Conservation (phyloP, 345 rosid species). For the Pugionium cornutum region DNA sequence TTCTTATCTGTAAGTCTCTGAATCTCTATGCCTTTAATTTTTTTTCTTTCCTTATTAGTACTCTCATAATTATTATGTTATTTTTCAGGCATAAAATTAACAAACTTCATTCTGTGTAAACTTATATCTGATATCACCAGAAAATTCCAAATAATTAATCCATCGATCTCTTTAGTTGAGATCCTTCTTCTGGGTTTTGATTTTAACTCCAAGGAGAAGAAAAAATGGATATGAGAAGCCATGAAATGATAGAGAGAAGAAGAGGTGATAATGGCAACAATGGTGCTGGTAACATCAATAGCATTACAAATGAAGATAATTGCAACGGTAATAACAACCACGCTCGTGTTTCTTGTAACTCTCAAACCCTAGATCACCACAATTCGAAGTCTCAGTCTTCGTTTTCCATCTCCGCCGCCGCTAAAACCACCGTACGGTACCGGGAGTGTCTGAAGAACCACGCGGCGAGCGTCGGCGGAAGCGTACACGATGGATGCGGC, state of each 20-base stretch:
- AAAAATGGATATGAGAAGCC: constrained; percentile 40
- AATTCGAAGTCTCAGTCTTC: constrained; percentile 42
- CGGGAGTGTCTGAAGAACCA: constrained; percentile 91
- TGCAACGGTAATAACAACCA: constrained; percentile 47
- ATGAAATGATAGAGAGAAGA: constrained; percentile 50
- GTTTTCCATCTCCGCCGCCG: constrained; percentile 26
- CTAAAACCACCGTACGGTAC: constrained; percentile 44
- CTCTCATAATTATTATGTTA: constrained; percentile 29
- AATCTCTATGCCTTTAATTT: constrained; percentile 19
- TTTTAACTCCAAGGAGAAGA: constrained; percentile 2
- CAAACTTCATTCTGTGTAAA: not conserved
- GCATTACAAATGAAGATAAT: constrained; percentile 29
- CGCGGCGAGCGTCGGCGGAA: constrained; percentile 86
- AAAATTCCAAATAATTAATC: constrained; percentile 1
- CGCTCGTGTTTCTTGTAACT: constrained; percentile 45
- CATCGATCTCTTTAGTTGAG: constrained; percentile 28
- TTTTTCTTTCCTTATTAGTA: constrained; percentile 32
- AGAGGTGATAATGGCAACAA: constrained; percentile 51
- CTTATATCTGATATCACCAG: not conserved
- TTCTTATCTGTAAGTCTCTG: constrained; percentile 37
- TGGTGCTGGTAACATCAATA: constrained; percentile 17
- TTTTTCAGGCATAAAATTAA: constrained; percentile 37
- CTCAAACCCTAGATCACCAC: constrained; percentile 76
- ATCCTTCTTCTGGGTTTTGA: constrained; percentile 9
- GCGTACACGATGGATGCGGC: constrained; percentile 83